Conservation (phyloP, 2,329 filamentous ascomycete genomes). For the Sporothrix globosa region DNA sequence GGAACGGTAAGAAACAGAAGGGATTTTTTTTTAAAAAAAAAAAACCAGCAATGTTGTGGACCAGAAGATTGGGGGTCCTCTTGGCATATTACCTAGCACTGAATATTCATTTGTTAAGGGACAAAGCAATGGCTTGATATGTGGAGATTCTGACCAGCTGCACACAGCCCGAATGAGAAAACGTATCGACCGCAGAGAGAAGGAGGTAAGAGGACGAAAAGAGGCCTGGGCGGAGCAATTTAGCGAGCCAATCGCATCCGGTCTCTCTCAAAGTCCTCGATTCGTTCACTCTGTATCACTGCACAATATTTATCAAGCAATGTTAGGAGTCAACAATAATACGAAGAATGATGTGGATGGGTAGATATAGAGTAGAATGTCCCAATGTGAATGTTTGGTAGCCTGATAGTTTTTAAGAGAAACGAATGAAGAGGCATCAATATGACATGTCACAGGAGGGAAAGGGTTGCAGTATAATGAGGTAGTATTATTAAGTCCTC, state of each 20-base stretch:
- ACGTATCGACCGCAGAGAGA: too few species aligned
- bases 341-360: not conserved
- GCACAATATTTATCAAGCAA: not conserved
- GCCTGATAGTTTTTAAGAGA: too few species aligned
- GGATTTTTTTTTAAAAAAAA: not conserved
- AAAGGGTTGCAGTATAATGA: not conserved
- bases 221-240: not conserved
- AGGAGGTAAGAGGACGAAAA: not conserved
- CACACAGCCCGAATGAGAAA: conserved; percentile 2
- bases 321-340: not conserved
- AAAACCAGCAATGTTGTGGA: not conserved
- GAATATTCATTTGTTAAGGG: not conserved
- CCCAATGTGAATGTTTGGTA: not conserved
- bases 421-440: not conserved
- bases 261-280: not conserved
- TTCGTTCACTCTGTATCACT: not conserved
- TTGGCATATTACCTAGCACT: not conserved
- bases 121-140: not conserved
- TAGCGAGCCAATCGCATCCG: not conserved
- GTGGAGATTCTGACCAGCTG: not conserved
- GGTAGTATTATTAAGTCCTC: conserved; percentile 17
- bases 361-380: not conserved
- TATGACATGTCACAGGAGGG: conserved; percentile 1
- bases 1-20: not conserved
- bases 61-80: not conserved